phyloP scores from a whole-genome alignment of 1,284 basidiomycete genomes.

The Heterobasidion irregulare region DNA sequence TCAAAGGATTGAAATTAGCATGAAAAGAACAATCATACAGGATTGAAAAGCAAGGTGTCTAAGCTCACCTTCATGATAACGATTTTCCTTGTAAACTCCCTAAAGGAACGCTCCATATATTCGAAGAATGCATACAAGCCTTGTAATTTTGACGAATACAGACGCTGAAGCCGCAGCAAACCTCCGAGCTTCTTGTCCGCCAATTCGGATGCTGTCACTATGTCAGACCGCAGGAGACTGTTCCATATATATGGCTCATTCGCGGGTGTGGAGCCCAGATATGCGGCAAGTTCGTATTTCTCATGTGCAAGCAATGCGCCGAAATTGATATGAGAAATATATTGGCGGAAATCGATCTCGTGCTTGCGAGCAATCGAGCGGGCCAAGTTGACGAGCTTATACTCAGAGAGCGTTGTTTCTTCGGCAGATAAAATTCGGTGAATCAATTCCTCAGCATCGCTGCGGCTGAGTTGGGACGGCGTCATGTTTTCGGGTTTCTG shows the following conservation, averaged over 20 bases:
- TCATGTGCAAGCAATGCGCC: conserved; percentile 42
- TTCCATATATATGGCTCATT: conserved; percentile 49
- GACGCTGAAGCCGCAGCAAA: conserved; percentile 47
- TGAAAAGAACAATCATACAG: neutral
- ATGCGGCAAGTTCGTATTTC: conserved; percentile 40
- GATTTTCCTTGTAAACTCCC: conserved; percentile 48
- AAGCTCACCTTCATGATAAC: conserved; percentile 45
- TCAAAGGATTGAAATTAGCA: conserved; percentile 14
- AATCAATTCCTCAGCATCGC: conserved; percentile 33
- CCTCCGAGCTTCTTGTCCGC: conserved; percentile 38
- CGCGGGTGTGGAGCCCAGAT: conserved; percentile 27
- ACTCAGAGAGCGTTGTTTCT: conserved; percentile 48
- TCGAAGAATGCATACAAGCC: conserved; percentile 52
- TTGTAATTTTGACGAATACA: conserved; percentile 47
- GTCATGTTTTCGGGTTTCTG: conserved; percentile 3
- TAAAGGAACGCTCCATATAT: conserved; percentile 43
- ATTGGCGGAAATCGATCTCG: conserved; percentile 33
- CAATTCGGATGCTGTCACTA: conserved; percentile 40
- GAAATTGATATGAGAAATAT: conserved; percentile 43
- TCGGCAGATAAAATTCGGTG: conserved; percentile 35
- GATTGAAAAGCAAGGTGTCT: no score
- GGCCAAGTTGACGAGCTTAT: conserved; percentile 45
- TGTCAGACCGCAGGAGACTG: conserved; percentile 49
- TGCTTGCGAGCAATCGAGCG: conserved; percentile 34
- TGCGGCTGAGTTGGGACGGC: conserved; percentile 7